Evolutionary conservation across 495 filamentous ascomycete species (phyloP).

Genomic region (Cenococcum geophilum): DNA sequence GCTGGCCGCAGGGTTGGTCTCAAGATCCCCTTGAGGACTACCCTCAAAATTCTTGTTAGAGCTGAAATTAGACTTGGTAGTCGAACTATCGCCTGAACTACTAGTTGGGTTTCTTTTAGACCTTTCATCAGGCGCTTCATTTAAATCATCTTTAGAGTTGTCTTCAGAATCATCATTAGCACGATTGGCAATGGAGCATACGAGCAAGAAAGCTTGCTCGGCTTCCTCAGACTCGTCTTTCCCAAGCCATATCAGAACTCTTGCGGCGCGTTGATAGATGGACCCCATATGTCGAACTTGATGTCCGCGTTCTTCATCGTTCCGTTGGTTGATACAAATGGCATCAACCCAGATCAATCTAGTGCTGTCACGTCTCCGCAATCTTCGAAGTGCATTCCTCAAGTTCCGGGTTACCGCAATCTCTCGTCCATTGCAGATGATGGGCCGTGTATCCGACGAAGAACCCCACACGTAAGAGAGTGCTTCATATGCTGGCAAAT

Average conservation of each 20-base stretch:
- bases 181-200: conserved; percentile 15
- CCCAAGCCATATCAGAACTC: conserved; percentile 26
- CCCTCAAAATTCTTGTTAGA: too few relatives aligned
- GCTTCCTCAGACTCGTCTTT: conserved; percentile 13
- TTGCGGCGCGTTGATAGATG: conserved; percentile 14
- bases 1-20: too few relatives aligned
- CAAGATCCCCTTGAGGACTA: neutral
- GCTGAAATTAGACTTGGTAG: too few relatives aligned
- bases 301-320: conserved; percentile 7
- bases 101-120: too few relatives aligned
- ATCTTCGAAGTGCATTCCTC: conserved; percentile 8
- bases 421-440: conserved; percentile 2
- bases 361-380: neutral
- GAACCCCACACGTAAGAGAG: conserved; percentile 22
- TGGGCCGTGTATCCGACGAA: neutral
- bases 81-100: too few relatives aligned
- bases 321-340: conserved; percentile 23
- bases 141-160: too few relatives aligned
- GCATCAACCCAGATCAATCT: conserved; percentile 23
- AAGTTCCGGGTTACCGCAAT: conserved; percentile 10
- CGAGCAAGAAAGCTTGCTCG: neutral
- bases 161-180: neutral
- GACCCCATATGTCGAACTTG: conserved; percentile 17
- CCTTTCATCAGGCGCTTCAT: too few relatives aligned
- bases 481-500: conserved; percentile 16